These are phyloP conservation scores for Phaeosphaeriaceae sp. DNA, from an alignment of 2,329 filamentous ascomycete genomes.

Conservation along the genomic window DNA sequence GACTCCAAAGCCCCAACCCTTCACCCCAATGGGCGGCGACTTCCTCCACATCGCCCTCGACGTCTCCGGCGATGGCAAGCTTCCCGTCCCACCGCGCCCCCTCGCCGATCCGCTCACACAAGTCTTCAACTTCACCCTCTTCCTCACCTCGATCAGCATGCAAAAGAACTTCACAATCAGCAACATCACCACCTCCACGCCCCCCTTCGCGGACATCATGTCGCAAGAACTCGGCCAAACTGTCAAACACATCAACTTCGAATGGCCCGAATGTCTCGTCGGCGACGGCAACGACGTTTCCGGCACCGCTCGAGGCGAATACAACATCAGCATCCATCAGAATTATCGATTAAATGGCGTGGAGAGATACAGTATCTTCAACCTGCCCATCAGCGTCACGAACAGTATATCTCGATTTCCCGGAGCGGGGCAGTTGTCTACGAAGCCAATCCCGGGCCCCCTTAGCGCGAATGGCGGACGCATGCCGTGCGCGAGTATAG, in stretches of 20 bases:
- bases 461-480: constrained; percentile 44
- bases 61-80: constrained; percentile 69
- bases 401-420: constrained; percentile 64
- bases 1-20: constrained; percentile 43
- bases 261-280: constrained; percentile 73
- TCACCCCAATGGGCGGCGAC: constrained; percentile 51
- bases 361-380: constrained; percentile 74
- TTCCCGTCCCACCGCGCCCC: constrained; percentile 65
- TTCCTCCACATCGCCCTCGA: constrained; percentile 71
- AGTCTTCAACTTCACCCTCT: constrained; percentile 72
- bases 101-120: constrained; percentile 62
- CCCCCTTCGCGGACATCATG: constrained; percentile 69
- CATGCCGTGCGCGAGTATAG: constrained; percentile 37
- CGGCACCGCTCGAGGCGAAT: constrained; percentile 65
- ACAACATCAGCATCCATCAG: constrained; percentile 77
- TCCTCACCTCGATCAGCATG: constrained; percentile 70
- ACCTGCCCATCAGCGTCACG: constrained; percentile 73
- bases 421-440: constrained; percentile 38
- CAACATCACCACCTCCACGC: constrained; percentile 63
- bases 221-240: constrained; percentile 70
- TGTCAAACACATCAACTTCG: constrained; percentile 77
- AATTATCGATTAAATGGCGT: constrained; percentile 71
- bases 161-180: constrained; percentile 73
- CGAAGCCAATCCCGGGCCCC: constrained; percentile 43
- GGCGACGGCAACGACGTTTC: constrained; percentile 61